These are phyloP conservation scores for Irpex lacteus DNA, from an alignment of 1,284 basidiomycete genomes.

Conservation along the genomic window DNA sequence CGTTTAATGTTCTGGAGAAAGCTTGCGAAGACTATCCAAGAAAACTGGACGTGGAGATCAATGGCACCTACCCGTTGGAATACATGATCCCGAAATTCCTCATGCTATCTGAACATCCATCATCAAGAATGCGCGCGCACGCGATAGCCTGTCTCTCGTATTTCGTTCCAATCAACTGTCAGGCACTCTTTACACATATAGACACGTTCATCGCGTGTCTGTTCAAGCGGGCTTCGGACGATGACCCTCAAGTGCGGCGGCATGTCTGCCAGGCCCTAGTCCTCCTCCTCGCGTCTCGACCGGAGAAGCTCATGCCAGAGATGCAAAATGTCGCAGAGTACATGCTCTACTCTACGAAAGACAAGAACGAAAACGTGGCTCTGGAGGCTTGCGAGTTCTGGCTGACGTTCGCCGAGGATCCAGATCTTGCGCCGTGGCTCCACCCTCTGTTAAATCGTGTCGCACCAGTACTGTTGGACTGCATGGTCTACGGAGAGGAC, in stretches of 20 bases:
- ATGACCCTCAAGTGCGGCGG: slow-evolving; percentile 88
- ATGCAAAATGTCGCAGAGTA: slow-evolving; percentile 96
- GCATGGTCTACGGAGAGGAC: slow-evolving; percentile 97
- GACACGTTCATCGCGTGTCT: slow-evolving; percentile 91
- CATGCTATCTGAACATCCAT: slow-evolving; percentile 77
- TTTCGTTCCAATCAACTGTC: slow-evolving; percentile 83
- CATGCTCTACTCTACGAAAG: slow-evolving; percentile 98
- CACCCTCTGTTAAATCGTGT: slow-evolving; percentile 86
- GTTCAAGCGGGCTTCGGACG: slow-evolving; percentile 94
- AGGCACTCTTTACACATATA: slow-evolving; percentile 86
- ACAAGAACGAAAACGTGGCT: slow-evolving; percentile 93
- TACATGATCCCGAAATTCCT: slow-evolving; percentile 97
- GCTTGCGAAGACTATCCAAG: slow-evolving; percentile 97
- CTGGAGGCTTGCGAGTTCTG: slow-evolving; percentile 99
- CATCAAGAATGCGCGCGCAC: slow-evolving; percentile 88
- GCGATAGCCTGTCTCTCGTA: slow-evolving; percentile 94
- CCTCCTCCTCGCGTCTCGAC: slow-evolving; percentile 86
- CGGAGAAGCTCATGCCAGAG: slow-evolving; percentile 96
- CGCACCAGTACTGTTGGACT: slow-evolving; percentile 91
- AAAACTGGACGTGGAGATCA: slow-evolving; percentile 92
- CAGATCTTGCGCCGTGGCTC: slow-evolving; percentile 80
- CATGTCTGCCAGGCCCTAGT: slow-evolving; percentile 97
- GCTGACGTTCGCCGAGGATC: slow-evolving; percentile 98
- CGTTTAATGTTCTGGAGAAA: slow-evolving; percentile 93
- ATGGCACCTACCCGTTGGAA: slow-evolving; percentile 84